A percentile compares a stretch with the other conserved stretches of the same genome.
Conservation (phyloP, 2,329 filamentous ascomycete species). For the Hypoxylon sp. region DNA sequence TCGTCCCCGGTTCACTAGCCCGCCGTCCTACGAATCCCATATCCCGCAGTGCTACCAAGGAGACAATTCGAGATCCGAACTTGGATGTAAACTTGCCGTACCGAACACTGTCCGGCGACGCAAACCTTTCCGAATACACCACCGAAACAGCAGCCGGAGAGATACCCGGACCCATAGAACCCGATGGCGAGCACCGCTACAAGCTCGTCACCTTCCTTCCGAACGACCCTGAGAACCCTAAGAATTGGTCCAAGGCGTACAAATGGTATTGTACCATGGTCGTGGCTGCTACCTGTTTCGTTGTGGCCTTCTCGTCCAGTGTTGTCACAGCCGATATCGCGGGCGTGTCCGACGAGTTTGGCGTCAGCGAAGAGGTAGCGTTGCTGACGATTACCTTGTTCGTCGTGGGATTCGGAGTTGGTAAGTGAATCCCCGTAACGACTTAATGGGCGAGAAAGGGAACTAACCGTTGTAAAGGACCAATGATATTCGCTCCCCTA, state of each 20-base stretch:
- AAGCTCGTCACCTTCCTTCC: slow-evolving; percentile 78
- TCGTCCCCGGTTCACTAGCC: slow-evolving; percentile 25
- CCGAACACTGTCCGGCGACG: slow-evolving; percentile 71
- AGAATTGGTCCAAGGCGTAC: slow-evolving; percentile 84
- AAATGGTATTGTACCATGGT: slow-evolving; percentile 93
- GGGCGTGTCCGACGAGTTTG: slow-evolving; percentile 74
- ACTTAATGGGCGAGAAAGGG: neutral
- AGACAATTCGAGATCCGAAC: slow-evolving; percentile 57
- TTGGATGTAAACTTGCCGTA: slow-evolving; percentile 73
- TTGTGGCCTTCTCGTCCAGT: slow-evolving; percentile 78
- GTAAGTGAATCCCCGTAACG: slow-evolving; percentile 56
- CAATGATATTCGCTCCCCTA: slow-evolving; percentile 84
- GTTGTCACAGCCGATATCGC: slow-evolving; percentile 84
- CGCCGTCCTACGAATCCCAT: slow-evolving; percentile 33
- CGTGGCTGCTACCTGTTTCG: slow-evolving; percentile 82
- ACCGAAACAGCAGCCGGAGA: slow-evolving; percentile 73
- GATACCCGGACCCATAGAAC: slow-evolving; percentile 65
- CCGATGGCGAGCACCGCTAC: slow-evolving; percentile 56
- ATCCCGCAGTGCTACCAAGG: slow-evolving; percentile 53
- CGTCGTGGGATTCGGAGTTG: slow-evolving; percentile 85
- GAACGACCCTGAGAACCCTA: slow-evolving; percentile 82
- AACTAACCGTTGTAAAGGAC: slow-evolving; percentile 61
- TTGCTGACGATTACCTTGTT: slow-evolving; percentile 82
- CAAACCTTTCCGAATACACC: slow-evolving; percentile 77
- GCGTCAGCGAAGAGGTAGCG: slow-evolving; percentile 79